These are phyloP conservation scores for Rhipidocladum racemiflorum DNA, from an alignment of 176 grass and related monocot genomes.

Conservation along the genomic window DNA sequence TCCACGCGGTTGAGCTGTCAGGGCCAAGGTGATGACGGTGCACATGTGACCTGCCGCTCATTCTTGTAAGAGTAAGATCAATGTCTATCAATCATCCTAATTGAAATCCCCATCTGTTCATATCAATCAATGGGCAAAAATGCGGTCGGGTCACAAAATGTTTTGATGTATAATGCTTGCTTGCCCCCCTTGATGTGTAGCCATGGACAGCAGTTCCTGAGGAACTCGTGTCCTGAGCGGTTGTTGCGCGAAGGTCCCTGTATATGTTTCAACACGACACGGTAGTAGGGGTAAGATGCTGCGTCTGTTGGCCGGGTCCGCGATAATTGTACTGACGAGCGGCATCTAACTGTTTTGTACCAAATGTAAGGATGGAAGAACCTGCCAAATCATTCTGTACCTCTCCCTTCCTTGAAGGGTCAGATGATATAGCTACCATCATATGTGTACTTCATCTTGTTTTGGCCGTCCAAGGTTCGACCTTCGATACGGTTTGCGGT, in stretches of 20 bases:
- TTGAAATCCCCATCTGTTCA: slow-evolving; percentile 50
- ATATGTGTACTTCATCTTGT: neutral
- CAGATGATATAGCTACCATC: neutral
- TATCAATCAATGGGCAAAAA: slow-evolving; percentile 37
- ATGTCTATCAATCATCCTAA: slow-evolving; percentile 34
- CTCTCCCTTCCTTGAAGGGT: neutral
- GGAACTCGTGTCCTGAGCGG: slow-evolving; percentile 3
- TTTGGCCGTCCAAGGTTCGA: neutral
- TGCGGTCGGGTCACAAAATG: neutral
- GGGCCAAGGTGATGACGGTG: slow-evolving; percentile 57
- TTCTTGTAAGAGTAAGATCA: slow-evolving; percentile 48
- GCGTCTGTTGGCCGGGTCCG: neutral
- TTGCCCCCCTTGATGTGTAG: neutral
- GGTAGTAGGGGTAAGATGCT: slow-evolving; percentile 3
- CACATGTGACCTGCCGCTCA: slow-evolving; percentile 12
- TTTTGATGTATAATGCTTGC: slow-evolving; percentile 34
- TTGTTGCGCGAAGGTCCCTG: neutral
- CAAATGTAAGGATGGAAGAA: slow-evolving; percentile 31
- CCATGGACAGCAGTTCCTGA: neutral
- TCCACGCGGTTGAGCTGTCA: slow-evolving; percentile 70
- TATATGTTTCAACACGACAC: slow-evolving; percentile 11
- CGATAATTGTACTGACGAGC: slow-evolving; percentile 28
- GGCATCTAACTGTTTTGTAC: slow-evolving; percentile 37
- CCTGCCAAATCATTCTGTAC: neutral
- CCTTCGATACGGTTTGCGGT: neutral